A percentile compares a stretch with the other conserved stretches of the same genome.
Conservation (phyloP, 2,329 filamentous ascomycete species). For the Colletotrichum cuscutae region DNA sequence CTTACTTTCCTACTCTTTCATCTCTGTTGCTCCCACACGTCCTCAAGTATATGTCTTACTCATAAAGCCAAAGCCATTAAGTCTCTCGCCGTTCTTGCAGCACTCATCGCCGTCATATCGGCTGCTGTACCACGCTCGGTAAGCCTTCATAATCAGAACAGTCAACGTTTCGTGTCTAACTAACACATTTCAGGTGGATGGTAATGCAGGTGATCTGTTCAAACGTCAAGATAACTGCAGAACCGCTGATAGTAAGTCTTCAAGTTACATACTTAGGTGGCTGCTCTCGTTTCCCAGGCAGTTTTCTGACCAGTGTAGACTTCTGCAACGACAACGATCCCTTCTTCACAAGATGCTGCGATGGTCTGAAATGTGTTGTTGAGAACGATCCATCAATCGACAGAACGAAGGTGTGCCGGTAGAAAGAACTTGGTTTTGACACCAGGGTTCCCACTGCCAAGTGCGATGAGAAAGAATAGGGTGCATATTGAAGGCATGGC, state of each 20-base stretch:
- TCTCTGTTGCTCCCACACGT: too few relatives aligned
- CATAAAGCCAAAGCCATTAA: background rate
- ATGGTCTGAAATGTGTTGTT: background rate
- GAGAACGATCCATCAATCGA: background rate
- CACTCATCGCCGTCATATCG: background rate
- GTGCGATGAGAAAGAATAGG: too few relatives aligned
- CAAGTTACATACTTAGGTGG: rapidly evolving
- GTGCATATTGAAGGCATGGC: too few relatives aligned
- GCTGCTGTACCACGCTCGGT: background rate
- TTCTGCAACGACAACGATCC: background rate
- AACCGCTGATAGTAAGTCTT: background rate
- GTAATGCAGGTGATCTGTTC: background rate
- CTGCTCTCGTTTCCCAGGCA: too few relatives aligned
- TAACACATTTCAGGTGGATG: background rate
- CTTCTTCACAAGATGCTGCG: background rate
- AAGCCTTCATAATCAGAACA: background rate
- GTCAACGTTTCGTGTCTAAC: too few relatives aligned
- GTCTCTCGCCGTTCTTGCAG: background rate
- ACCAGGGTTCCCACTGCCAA: too few relatives aligned
- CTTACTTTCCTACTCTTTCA: background rate
- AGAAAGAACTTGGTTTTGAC: background rate
- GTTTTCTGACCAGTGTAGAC: background rate
- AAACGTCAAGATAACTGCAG: background rate
- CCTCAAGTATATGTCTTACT: too few relatives aligned
- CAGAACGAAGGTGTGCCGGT: background rate